Evolutionary conservation across 768 basidiomycete species (phyloP).

Genomic region (Suillus lakei): DNA sequence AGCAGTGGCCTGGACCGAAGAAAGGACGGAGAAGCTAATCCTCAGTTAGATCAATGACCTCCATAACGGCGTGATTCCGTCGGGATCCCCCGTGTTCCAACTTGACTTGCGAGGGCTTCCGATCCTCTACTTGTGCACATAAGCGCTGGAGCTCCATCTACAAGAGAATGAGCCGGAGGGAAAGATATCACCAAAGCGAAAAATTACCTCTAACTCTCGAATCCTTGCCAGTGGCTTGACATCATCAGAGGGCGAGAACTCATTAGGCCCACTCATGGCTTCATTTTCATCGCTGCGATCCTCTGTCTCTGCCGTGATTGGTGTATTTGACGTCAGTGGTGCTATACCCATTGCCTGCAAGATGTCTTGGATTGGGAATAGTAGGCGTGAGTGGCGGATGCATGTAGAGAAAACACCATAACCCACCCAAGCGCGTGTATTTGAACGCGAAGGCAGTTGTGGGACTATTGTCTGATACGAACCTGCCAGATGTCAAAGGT

Average conservation of each 20-base stretch:
- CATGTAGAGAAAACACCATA: neutral
- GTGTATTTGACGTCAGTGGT: conserved; percentile 5
- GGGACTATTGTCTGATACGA: conserved; percentile 8
- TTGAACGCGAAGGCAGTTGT: conserved; percentile 23
- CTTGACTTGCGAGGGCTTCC: conserved; percentile 24
- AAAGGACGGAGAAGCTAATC: neutral
- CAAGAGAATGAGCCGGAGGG: neutral
- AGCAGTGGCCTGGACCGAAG: neutral
- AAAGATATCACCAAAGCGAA: neutral
- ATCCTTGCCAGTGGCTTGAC: neutral
- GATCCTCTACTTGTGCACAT: conserved; percentile 19
- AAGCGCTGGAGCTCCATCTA: conserved; percentile 26
- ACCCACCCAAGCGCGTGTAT: conserved; percentile 19
- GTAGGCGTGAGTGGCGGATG: neutral
- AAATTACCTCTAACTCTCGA: neutral
- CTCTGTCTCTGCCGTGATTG: conserved; percentile 1
- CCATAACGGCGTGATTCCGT: neutral
- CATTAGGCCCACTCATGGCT: neutral
- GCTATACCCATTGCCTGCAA: conserved; percentile 26
- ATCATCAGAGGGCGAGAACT: neutral
- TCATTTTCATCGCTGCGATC: neutral
- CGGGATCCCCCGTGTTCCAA: conserved; percentile 8
- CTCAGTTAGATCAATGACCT: conserved; percentile 1
- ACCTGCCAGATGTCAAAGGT: too few relatives aligned
- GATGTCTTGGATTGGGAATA: conserved; percentile 13